Conservation (phyloP, 2,329 filamentous ascomycete species). For the Conoideocrella luteorostrata region DNA sequence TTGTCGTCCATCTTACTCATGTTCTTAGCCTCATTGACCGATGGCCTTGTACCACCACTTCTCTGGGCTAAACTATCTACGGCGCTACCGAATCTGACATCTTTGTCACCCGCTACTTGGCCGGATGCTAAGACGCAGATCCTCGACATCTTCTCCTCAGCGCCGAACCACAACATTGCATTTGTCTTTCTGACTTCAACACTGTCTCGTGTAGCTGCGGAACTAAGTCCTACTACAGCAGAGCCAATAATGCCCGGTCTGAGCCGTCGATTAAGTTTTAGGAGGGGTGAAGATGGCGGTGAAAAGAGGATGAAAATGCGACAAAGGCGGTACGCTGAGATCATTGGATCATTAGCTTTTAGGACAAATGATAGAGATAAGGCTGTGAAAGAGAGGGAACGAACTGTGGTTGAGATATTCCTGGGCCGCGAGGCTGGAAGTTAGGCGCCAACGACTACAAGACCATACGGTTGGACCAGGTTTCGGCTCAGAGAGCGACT, state of each 20-base stretch:
- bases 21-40: constrained; percentile 69
- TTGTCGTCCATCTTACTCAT: constrained; percentile 64
- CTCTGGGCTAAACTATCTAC: constrained; percentile 66
- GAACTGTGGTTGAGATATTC: constrained; percentile 65
- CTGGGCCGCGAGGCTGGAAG: constrained; percentile 26
- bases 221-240: constrained; percentile 35
- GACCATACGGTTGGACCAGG: neutral
- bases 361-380: constrained; percentile 50
- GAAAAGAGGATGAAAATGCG: constrained; percentile 46
- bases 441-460: constrained; percentile 18
- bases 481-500: neutral
- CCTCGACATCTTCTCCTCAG: constrained; percentile 66
- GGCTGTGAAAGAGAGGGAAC: constrained; percentile 56
- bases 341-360: constrained; percentile 61
- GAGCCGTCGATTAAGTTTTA: constrained; percentile 41
- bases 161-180: constrained; percentile 76
- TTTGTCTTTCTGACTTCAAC: constrained; percentile 84
- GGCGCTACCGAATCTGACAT: constrained; percentile 37
- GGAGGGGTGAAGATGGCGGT: constrained; percentile 24
- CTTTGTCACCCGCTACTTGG: constrained; percentile 21
- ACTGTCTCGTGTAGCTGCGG: constrained; percentile 48
- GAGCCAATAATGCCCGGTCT: constrained; percentile 25
- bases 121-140: constrained; percentile 44
- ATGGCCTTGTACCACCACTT: constrained; percentile 66
- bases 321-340: constrained; percentile 55